Base-by-base conservation (phyloP, 176 grass and related monocot genomes). In the Cocos nucifera region DNA sequence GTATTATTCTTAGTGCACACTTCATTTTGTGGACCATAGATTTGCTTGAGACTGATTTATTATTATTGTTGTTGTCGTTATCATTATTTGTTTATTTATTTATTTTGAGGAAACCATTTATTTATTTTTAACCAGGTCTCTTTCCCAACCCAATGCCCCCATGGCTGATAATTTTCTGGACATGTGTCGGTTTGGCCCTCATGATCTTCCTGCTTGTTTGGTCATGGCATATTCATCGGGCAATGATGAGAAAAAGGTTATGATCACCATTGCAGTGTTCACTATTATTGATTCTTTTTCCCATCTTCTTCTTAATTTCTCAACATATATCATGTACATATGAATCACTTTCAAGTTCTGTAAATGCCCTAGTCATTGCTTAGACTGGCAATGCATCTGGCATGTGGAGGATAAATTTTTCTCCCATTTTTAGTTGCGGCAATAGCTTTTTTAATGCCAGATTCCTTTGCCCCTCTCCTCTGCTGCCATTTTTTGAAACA, bases 71-170 rank as follows among this genome's bases (percentile, higher is more conserved):
- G 9, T 27, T 10, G 32, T 35, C 8, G 9, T 44, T 44, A 44
- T 44, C 2, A 44, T 29, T 29, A 29, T 27, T 27, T 29, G 28
- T 12, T 44, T 44, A 44, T 44, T 44, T n/a, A 44, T 44, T 44
- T 44, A 44, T 44, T 44, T 44, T 12, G 35, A 44, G 35, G 35
- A 10, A 44, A 44, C 35, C 12, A 44, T 44, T 44, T 44, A 0
- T 0, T 58, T 17, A 71, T 63, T 4, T 49, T 65, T 49, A 32
- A 77, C 28, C 62, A 98, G 93, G 93, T 69, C 84, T 98, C 17
- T 98, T 98, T 54, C 93, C 88, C 0, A 86, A 77, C 51, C 78
- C 81, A 17, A 98, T 98, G 93, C 93, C 93, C 2, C 65, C 66
- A 44, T 85, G 83, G 81, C 54, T 98, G 64, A 70, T 98, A 59